Base-by-base conservation (phyloP, 2,329 filamentous ascomycete species). In the Exserohilum turcica region DNA sequence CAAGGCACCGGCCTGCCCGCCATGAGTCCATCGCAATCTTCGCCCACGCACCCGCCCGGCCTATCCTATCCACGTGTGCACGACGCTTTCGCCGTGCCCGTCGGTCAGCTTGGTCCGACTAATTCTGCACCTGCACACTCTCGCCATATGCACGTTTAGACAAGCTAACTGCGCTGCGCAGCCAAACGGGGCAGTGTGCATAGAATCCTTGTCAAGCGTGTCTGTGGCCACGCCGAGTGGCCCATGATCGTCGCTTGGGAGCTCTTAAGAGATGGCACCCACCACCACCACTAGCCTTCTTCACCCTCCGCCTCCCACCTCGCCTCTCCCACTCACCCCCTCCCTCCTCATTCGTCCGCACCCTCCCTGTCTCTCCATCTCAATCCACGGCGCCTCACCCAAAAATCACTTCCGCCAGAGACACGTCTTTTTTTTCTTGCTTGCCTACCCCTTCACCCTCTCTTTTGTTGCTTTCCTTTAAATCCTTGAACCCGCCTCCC, bases 251-350 rank as follows among this genome's bases (percentile, higher is more conserved):
- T 61, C 65, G 67, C 67, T 64, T 63, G 66, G 66, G 65, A 65
- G 60, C 65, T 70, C 68, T 71, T 74, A 73, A 74, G 65, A 68
- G 59, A 66, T 70, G 40, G 55, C 65, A 71, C 68, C 71, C 71
- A 68, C 72, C 66, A 64, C 62, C 64, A 64, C 62, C 64, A 58
- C 66, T 73, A 75, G 65, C 66, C 63, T 70, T 70, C 72, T 67
- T 64, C 70, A 71, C 69, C 70, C 71, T 73, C 65, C 71, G 70
- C 73, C 73, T 73, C 70, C 65, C 68, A 69, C 74, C 74, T 74
- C 76, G 72, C 74, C 73, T 65, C 73, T n/a, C n/a, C n/a, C n/a
- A n/a, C n/a, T n/a, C n/a, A n/a, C n/a, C n/a, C 21, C 73, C 67
- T 70, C 68, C 71, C 71, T 55, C 68, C 72, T 72, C 73, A 76